Evolutionary conservation across 768 basidiomycete genomes (phyloP), one percentile per base, ranked within the genome.

Genomic region (Rhodotorula kratochvilovae): DNA sequence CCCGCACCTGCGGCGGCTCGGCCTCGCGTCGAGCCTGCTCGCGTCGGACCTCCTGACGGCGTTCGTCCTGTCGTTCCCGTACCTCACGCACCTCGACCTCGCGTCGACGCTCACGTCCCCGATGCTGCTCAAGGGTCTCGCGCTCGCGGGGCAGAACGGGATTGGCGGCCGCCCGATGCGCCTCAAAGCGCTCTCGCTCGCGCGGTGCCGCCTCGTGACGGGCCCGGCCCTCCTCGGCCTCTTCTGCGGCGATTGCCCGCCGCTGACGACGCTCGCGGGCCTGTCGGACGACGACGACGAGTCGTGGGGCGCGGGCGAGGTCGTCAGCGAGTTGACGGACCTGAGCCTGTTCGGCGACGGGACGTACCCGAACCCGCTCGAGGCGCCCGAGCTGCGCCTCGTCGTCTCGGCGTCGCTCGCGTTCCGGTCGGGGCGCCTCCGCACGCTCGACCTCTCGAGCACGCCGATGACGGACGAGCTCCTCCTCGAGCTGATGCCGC

Each of bases 391-490:
- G 63, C 83, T 98, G 25, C 73, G 78, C 27, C 84, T 86, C 33
- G 86, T 97, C 55, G 79, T 97, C 56, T 82, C 84, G 12, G 79
- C 80, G 27, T 92, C 92, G 0, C 92, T 92, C 1, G 91, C 90
- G 77, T 90, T 99, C 82, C 80, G 82, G 19, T 85, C 83, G 60
- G 90, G 90, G 16, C 80, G 87, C 68, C 83, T 99, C 51, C 85
- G 87, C 19, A 96, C 94, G 80, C 85, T 99, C 72, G 95, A 99
- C 80, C 80, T 99, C 42, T 96, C 94, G 23, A 91, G 89, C 71
- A 83, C 89, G 11, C 89, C 89, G 0, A 75, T 97, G 63, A 89
- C 88, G 11, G 80, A 82, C 56, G 82, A 84, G 15, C 80, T 88
- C 68, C 78, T 88, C 12, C 73, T 77, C 25, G 82, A 83, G 17